These are phyloP conservation scores for Hysterium pulicare DNA, from an alignment of 2,329 filamentous ascomycete genomes.

Conservation along the genomic window DNA sequence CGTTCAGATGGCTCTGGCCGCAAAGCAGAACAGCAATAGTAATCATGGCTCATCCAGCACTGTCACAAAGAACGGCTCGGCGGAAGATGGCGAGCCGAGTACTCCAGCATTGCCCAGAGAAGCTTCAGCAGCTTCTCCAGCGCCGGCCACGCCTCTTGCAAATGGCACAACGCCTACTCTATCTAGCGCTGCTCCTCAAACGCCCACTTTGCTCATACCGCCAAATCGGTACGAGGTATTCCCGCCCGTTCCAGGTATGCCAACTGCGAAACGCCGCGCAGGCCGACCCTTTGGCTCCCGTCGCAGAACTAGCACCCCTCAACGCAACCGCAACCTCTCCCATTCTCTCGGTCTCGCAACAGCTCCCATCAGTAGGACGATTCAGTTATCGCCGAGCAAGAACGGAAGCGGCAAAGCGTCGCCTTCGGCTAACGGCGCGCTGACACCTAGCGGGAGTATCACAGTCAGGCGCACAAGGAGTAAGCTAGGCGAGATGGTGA, in stretches of 20 bases:
- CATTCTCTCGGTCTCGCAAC: slow-evolving; percentile 28
- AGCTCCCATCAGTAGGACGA: slow-evolving; percentile 26
- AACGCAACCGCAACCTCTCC: slow-evolving; percentile 24
- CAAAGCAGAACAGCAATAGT: slow-evolving; percentile 21
- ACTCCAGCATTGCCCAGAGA: slow-evolving; percentile 23
- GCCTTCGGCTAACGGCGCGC: slow-evolving; percentile 27
- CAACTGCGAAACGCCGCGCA: slow-evolving; percentile 31
- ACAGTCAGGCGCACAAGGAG: slow-evolving; percentile 41
- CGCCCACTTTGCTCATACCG: slow-evolving; percentile 52
- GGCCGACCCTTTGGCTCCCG: slow-evolving; percentile 37
- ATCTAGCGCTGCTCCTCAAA: slow-evolving; percentile 25
- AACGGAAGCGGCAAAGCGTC: slow-evolving; percentile 24
- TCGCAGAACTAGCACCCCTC: slow-evolving; percentile 34
- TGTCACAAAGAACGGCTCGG: slow-evolving; percentile 5
- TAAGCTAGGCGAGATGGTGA: slow-evolving; percentile 41
- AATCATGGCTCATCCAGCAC: slow-evolving; percentile 6
- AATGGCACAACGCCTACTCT: slow-evolving; percentile 28
- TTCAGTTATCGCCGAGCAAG: slow-evolving; percentile 28
- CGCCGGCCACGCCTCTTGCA: slow-evolving; percentile 29
- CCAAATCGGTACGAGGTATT: slow-evolving; percentile 74
- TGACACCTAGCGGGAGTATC: slow-evolving; percentile 24
- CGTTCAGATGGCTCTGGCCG: slow-evolving; percentile 35
- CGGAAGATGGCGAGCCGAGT: slow-evolving; percentile 10
- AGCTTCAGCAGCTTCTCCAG: slow-evolving; percentile 27
- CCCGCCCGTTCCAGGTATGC: slow-evolving; percentile 59